Evolutionary conservation across 306 rosid genomes (phyloP), one percentile per base, ranked within the genome.

Genomic region (Fragaria nilgerrensis): DNA sequence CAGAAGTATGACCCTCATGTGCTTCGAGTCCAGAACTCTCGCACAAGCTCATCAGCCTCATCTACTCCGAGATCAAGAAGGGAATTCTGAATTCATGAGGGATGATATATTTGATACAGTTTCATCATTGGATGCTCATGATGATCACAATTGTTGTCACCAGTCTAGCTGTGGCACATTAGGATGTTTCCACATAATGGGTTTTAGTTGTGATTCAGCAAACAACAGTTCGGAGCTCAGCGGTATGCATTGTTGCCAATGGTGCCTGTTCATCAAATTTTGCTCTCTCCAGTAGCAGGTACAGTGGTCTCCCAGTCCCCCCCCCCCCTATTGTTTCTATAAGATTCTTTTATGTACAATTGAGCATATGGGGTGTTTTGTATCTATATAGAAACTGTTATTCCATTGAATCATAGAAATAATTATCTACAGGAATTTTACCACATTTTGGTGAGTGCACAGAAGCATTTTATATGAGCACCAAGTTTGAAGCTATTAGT

Each of bases 61-160:
- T 78, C 83, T n/a, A 82, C 85, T 20, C 83, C 86, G 47, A 75
- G 88, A 75, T 62, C 83, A 20, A 87, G 88, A 82, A 68, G 88
- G 80, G 90, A 87, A 73, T 45, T 34, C 49, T 74, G 80, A 81
- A 67, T 62, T 50, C 79, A 25, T 48, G 55, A 22, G 75, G 58
- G 69, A 78, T 72, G 70, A 52, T 74, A 70, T 77, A 27, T 41
- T 3, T 22, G 48, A 53, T 16, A 50, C 75, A 49, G 44, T 71
- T 76, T 41, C 67, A 25, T 48, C 22, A 29, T 19, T 29, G 64
- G 69, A 44, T 63, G 66, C 43, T 13, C 14, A 9, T 17, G 43
- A 48, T 39, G 56, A 49, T 27, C 44, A 39, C 3, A 19, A 74
- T 17, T 44, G 56, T 49, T 32, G 69, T 49, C 75, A 53, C 71